Base-by-base conservation (phyloP, 352 stramenopile species). In the Phytophthora sojae region DNA sequence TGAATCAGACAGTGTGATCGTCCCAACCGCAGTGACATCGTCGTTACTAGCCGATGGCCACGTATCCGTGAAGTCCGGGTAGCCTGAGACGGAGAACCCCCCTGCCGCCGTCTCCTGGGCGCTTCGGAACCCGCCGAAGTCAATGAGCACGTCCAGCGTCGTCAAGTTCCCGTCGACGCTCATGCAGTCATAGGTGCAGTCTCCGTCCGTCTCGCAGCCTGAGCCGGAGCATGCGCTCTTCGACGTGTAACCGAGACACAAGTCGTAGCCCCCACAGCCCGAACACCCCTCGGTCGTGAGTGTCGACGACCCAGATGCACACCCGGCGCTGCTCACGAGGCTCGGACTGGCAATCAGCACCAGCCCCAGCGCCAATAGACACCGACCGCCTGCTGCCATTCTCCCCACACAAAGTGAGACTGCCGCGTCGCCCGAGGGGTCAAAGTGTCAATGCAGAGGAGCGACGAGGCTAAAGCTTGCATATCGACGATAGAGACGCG, bases 151-250 rank as follows among this genome's bases (percentile, higher is more conserved):
- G 3, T 62, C 54, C 42, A 73, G 25, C 17, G 42, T 68, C 12
- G 69, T 70, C 21, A 71, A 35, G 42, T 75, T 75, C 39, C 54
- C 54, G 26, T 79, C 61, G 6, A 75, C 58, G 7, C 37, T 55
- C 45, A 73, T 61, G 39, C 72, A 79, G 25, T 73, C 50, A 51
- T 71, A 79, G 9, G 72, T 76, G 72, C 72, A 79, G 58, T 69
- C 68, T 30, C 63, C 67, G 15, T 76, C 58, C 42, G 69, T 75
- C 58, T 73, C 67, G 39, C 68, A 79, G 7, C 55, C 67, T 39
- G 72, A 79, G 3, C 72, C 62, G 35, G 72, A 73, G 52, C 72
- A 79, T n/a, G 50, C 47, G 32, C 14, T 39, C 19, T 67, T 19
- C 1, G 67, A 72, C 32, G 64, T 73, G 62, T 67, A 79, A 0